A percentile compares a stretch with the other conserved stretches of the same genome.
These are phyloP conservation scores for Malus sieversii DNA, from an alignment of 306 rosid genomes.

Conservation along the genomic window DNA sequence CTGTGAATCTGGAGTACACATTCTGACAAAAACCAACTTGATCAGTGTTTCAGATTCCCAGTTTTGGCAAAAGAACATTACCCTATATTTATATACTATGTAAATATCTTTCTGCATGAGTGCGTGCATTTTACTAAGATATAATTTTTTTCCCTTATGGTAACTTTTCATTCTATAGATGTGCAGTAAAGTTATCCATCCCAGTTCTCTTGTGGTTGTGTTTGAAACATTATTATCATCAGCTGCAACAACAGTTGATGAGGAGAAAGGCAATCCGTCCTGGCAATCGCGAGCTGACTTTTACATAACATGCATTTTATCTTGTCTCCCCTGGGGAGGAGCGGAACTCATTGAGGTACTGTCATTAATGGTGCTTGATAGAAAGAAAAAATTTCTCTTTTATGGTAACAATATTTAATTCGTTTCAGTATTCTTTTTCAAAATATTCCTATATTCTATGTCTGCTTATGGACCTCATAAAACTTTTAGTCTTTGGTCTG, in stretches of 20 bases:
- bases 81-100: background rate
- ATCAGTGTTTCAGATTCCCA: background rate
- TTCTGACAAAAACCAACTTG: background rate
- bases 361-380: conserved; percentile 6
- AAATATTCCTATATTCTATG: background rate
- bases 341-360: conserved; percentile 91
- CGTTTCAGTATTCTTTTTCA: background rate
- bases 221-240: conserved; percentile 88
- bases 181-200: conserved; percentile 92
- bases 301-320: conserved; percentile 76
- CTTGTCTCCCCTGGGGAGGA: conserved; percentile 99
- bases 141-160: background rate
- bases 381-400: background rate
- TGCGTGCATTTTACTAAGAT: conserved; percentile 1
- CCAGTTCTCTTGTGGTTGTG: conserved; percentile 71
- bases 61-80: background rate
- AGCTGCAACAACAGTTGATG: conserved; percentile 96
- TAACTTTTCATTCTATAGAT: conserved; percentile 39
- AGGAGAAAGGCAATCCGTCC: conserved; percentile 93
- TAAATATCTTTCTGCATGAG: background rate
- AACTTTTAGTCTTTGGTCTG: background rate
- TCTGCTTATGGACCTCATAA: background rate
- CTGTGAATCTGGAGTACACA: background rate
- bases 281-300: conserved; percentile 99
- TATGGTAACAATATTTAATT: background rate